phyloP scores from a whole-genome alignment of 495 filamentous ascomycete genomes.

The Platismatia glauca region DNA sequence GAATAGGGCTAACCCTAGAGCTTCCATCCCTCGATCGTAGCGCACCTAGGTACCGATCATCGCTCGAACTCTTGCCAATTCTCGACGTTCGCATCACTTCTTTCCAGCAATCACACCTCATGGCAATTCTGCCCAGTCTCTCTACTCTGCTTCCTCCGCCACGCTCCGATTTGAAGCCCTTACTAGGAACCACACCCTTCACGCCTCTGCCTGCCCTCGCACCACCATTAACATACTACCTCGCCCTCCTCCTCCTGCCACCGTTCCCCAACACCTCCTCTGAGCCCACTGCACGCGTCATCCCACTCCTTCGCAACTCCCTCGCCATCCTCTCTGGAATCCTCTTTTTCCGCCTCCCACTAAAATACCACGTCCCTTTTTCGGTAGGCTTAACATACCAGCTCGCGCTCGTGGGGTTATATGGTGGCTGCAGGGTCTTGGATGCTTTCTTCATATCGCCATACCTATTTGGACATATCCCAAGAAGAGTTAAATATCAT shows the following conservation, averaged over 20 bases:
- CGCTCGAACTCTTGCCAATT: too few relatives aligned
- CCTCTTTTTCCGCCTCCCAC: conserved; percentile 24
- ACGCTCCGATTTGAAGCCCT: conserved; percentile 17
- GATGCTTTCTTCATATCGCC: conserved; percentile 24
- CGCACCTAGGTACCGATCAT: not conserved
- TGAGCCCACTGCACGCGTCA: not conserved
- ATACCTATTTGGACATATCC: conserved; percentile 18
- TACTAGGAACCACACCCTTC: conserved; percentile 17
- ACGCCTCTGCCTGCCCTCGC: conserved; percentile 19
- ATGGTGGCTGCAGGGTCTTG: conserved; percentile 21
- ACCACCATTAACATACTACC: conserved; percentile 23
- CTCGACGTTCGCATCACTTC: too few relatives aligned
- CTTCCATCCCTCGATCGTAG: not conserved
- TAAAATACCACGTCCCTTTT: conserved; percentile 23
- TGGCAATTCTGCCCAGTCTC: conserved; percentile 3
- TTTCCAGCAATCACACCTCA: too few relatives aligned
- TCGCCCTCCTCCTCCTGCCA: conserved; percentile 23
- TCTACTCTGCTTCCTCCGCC: conserved; percentile 14
- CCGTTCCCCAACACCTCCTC: conserved; percentile 17
- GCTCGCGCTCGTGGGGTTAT: conserved; percentile 23
- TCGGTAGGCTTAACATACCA: conserved; percentile 25
- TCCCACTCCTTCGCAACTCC: conserved; percentile 18
- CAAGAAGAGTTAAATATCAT: conserved; percentile 21
- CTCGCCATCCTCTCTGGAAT: conserved; percentile 16
- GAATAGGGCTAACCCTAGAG: not conserved